Percentiles rank a stretch among this genome's conserved stretches.
Conservation (phyloP, 108 stramenopile genomes). For the Stephanodiscus triporus region DNA sequence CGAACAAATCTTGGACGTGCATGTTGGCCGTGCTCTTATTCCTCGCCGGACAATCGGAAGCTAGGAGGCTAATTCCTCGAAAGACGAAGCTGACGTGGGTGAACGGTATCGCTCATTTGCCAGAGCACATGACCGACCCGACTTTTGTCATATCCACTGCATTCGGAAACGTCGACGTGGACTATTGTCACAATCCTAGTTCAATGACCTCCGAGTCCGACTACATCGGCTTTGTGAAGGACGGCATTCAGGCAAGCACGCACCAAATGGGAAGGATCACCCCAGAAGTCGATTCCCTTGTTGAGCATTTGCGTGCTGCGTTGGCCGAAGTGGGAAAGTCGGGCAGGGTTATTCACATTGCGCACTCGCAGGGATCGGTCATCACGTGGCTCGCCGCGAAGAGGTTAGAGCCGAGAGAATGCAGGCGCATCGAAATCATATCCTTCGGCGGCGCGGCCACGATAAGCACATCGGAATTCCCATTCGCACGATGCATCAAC, state of each 20-base stretch:
- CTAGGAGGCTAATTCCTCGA: slow-evolving; percentile 17
- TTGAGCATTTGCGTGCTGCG: slow-evolving; percentile 73
- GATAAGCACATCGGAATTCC: slow-evolving; percentile 64
- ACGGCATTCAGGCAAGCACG: slow-evolving; percentile 74
- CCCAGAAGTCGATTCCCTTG: slow-evolving; percentile 74
- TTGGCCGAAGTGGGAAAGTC: slow-evolving; percentile 61
- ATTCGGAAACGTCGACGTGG: slow-evolving; percentile 67
- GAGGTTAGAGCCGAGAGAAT: slow-evolving; percentile 68
- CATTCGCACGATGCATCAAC: slow-evolving; percentile 83
- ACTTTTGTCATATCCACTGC: slow-evolving; percentile 57
- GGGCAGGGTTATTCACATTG: slow-evolving; percentile 83
- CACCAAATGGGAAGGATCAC: slow-evolving; percentile 57
- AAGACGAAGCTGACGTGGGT: slow-evolving; percentile 76
- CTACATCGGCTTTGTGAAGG: slow-evolving; percentile 72
- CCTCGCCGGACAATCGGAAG: not conserved
- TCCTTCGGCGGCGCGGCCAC: slow-evolving; percentile 77
- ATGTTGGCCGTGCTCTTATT: not conserved
- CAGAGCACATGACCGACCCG: slow-evolving; percentile 68
- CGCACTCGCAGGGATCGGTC: slow-evolving; percentile 88
- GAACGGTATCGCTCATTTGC: slow-evolving; percentile 79
- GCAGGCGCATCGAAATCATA: slow-evolving; percentile 80
- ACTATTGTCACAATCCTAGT: slow-evolving; percentile 88
- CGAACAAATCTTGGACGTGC: no score
- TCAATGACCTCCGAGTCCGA: slow-evolving; percentile 77
- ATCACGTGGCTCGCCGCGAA: slow-evolving; percentile 79